Evolutionary conservation across 352 stramenopile species (phyloP).

Genomic region (Phytophthora sp.): DNA sequence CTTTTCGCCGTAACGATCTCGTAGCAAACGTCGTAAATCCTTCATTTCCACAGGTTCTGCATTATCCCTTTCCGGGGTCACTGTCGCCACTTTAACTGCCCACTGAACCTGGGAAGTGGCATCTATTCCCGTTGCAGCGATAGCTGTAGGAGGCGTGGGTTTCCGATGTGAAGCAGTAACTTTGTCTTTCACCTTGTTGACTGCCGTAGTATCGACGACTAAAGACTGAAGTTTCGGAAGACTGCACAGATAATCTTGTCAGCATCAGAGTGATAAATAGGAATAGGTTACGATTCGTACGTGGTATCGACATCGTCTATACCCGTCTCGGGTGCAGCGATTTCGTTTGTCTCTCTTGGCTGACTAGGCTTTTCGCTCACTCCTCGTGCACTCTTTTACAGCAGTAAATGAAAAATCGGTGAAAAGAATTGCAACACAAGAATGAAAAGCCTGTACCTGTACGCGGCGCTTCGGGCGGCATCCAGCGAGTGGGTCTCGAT

Average conservation of each 20-base stretch:
- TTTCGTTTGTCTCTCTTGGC: neutral
- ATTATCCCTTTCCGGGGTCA: neutral
- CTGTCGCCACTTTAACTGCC: constrained; percentile 35
- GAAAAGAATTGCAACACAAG: constrained; percentile 5
- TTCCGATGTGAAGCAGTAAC: neutral
- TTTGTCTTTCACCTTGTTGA: neutral
- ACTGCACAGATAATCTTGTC: neutral
- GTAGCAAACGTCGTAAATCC: constrained; percentile 49
- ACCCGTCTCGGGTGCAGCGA: neutral
- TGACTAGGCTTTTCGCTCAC: constrained; percentile 6
- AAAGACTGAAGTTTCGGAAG: constrained; percentile 17
- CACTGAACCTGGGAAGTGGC: constrained; percentile 38
- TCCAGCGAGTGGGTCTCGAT: constrained; percentile 5
- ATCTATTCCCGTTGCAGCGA: constrained; percentile 5
- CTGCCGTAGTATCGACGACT: neutral
- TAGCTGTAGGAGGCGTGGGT: neutral
- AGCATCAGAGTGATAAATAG: neutral
- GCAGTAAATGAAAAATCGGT: too few species aligned
- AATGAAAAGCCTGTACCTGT: constrained; percentile 22
- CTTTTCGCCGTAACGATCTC: constrained; percentile 66
- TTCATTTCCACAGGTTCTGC: constrained; percentile 21
- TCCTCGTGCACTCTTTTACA: constrained; percentile 35
- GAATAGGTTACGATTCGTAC: too few species aligned
- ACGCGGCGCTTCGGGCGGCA: constrained; percentile 30
- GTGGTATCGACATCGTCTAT: constrained; percentile 5